Evolutionary conservation across 2,329 filamentous ascomycete species (phyloP), one percentile per base, ranked within the genome.

Genomic region (Domatiomyces globalis): DNA sequence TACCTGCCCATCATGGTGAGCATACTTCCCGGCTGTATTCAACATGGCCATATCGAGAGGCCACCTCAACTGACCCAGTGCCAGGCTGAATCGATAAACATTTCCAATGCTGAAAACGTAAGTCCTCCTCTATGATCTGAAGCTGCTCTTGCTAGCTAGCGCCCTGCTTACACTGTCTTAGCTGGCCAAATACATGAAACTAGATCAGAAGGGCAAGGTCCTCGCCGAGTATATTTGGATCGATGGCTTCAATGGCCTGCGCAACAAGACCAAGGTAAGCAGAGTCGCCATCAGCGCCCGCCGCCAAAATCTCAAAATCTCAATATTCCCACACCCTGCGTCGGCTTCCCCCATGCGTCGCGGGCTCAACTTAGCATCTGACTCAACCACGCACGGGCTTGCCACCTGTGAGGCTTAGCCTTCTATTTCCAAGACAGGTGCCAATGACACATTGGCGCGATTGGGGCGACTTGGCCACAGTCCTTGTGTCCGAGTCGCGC

Each of bases 171-270:
- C 58, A 61, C 15, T 59, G 61, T 61, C 56, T 64, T 71, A 95
- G 87, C 82, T 95, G 70, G 75, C 84, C 71, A 95, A 95, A 73
- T 96, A 90, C 79, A 81, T 92, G 73, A 76, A 77, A 66, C 85
- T 96, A 65, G 84, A 88, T 69, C 90, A 96, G 76, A 86, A 84
- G 70, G 89, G 88, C 69, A 75, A 74, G 63, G 77, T 94, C 67
- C 92, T 95, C 72, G 90, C 88, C 66, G 90, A 95, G 75, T 95
- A 95, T 74, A 82, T 95, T 77, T 95, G 90, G 90, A 84, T 95
- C 68, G 89, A 95, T 67, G 77, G 85, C 60, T 71, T 74, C 60
- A 88, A 89, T 68, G 83, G 84, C 65, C 79, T 86, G 63, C 88
- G 92, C 65, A 95, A 88, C 69, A 98, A 96, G 78, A 90, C 85